These are phyloP conservation scores for Paratinospora sagittata DNA, from an alignment of 164 flowering plant genomes.

Conservation along the genomic window DNA sequence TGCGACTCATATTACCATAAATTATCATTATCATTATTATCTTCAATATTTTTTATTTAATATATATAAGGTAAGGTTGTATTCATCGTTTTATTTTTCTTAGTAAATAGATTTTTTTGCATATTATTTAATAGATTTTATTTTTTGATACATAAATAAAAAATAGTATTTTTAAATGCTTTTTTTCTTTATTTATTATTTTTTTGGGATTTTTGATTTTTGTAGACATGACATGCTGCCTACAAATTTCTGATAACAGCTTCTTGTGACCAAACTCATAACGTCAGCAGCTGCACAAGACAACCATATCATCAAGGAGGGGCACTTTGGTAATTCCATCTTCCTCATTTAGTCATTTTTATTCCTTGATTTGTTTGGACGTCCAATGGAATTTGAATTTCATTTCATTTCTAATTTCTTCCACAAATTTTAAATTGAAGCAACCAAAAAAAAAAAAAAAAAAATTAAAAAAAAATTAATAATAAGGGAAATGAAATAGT, in stretches of 20 bases:
- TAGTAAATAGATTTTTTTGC: too few relatives aligned
- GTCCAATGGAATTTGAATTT: slow-evolving; percentile 8
- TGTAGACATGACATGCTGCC: slow-evolving; percentile 13
- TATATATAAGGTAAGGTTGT: too few relatives aligned
- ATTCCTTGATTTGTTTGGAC: too few relatives aligned
- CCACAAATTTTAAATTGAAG: too few relatives aligned
- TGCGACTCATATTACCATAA: not conserved
- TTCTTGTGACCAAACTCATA: slow-evolving; percentile 10
- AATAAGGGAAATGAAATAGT: too few relatives aligned
- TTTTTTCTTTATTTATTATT: not conserved
- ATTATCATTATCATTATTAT: not conserved
- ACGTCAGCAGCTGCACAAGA: slow-evolving; percentile 6
- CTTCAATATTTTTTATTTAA: too few relatives aligned
- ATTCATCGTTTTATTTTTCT: too few relatives aligned
- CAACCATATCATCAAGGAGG: not conserved
- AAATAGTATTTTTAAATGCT: not conserved
- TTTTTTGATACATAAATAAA: not conserved
- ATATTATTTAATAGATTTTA: too few relatives aligned
- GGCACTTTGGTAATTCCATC: slow-evolving; percentile 6
- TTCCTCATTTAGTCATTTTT: not conserved
- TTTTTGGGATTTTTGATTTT: not conserved
- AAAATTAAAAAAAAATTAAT: too few relatives aligned
- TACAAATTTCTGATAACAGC: not conserved
- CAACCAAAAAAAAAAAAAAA: not conserved
- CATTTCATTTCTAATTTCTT: slow-evolving; percentile 9